Percentiles rank a stretch among this genome's conserved stretches.
These are phyloP conservation scores for Polytolypa hystricis DNA, from an alignment of 2,329 filamentous ascomycete genomes.

Conservation along the genomic window DNA sequence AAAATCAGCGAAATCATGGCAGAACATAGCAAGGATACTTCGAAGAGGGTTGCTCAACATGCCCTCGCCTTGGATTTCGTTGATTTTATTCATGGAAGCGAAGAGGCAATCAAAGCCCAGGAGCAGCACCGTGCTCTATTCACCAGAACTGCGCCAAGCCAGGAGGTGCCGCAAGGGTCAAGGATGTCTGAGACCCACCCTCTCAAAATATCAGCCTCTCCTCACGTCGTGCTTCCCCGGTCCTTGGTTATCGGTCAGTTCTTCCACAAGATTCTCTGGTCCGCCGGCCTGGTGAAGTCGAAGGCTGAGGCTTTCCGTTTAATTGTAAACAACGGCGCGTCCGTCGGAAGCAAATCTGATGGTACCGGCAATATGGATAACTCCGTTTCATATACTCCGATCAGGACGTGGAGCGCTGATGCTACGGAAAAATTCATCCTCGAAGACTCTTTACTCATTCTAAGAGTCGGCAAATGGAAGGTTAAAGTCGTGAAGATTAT, in stretches of 20 bases:
- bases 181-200: conserved; percentile 1
- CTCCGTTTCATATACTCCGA: conserved; percentile 39
- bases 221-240: conserved; percentile 23
- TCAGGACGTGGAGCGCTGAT: conserved; percentile 32
- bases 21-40: conserved; percentile 55
- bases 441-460: conserved; percentile 41
- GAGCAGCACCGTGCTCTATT: conserved; percentile 42
- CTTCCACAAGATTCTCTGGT: conserved; percentile 40
- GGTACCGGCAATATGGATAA: conserved; percentile 32
- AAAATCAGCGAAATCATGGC: conserved; percentile 59
- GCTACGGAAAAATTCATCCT: conserved; percentile 40
- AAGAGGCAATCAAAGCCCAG: conserved; percentile 53
- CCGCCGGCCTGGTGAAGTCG: conserved; percentile 41
- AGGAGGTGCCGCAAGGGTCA: not conserved
- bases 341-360: conserved; percentile 35
- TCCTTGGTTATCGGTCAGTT: conserved; percentile 39
- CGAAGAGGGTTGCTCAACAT: conserved; percentile 70
- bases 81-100: conserved; percentile 61
- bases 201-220: conserved; percentile 5
- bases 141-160: conserved; percentile 5
- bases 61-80: conserved; percentile 72
- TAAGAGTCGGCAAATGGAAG: conserved; percentile 51
- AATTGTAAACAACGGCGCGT: conserved; percentile 39
- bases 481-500: conserved; percentile 47
- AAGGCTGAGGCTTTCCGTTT: conserved; percentile 42